Evolutionary conservation across 345 rosid species (phyloP), one percentile per base, ranked within the genome.

Genomic region (Theobroma cacao): DNA sequence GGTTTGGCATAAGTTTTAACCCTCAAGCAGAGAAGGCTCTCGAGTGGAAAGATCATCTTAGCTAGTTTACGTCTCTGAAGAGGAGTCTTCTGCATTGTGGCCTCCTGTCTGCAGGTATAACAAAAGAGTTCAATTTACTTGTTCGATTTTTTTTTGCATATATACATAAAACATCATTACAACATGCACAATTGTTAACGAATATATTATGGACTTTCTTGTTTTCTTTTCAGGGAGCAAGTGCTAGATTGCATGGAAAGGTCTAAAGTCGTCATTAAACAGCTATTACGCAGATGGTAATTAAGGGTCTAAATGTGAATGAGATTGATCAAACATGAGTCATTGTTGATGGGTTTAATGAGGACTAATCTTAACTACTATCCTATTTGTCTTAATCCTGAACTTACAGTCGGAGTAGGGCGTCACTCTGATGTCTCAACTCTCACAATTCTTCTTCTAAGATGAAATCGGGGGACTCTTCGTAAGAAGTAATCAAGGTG

Each of bases 31-130:
- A 82, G 45, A 38, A 43, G 53, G 82, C 75, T 63, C 70, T 75
- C 2, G 78, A 79, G 22, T 82, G 82, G 80, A 82, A 64, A 63
- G 85, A 79, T 79, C 75, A 60, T 22, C 77, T 82, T 12, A 79
- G 65, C 38, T 50, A 79, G n/a, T 41, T n/a, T 79, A 50, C 5
- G 61, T 50, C 11, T 45, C 71, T 2, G 41, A 60, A 14, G 74
- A 71, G n/a, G 59, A 56, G 11, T 75, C 75, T 53, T 66, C 28
- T 65, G 71, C 78, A 6, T 24, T 78, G 0, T 82, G 81, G 84
- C 81, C 84, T 55, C 36, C 81, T 1, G 31, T 47, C 13, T 74
- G 79, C 84, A 82, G 45, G 81, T 81, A 73, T 31, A 43, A 64
- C 0, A 3, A 6, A n/a, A 50, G 20, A 4, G 53, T 48, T 3